Percentiles rank a stretch among this genome's conserved stretches.
Evolutionary conservation across 169 alveolate species (phyloP).

Genomic region (Ichthyophthirius multifiliis): DNA sequence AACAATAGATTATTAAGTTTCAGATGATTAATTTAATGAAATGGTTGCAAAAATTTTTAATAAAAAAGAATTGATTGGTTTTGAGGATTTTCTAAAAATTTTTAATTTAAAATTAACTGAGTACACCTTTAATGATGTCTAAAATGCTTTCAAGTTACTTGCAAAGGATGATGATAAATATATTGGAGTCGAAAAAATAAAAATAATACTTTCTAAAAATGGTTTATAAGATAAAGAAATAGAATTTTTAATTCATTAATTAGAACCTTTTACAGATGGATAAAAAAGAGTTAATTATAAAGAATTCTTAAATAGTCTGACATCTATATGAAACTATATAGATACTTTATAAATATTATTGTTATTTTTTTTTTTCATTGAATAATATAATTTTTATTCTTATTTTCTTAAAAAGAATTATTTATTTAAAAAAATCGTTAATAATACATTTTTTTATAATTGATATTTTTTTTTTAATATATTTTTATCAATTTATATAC

Average conservation of each 20-base stretch:
- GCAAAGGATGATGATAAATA: conserved; percentile 51
- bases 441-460: too few relatives aligned
- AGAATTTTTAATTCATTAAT: conserved; percentile 33
- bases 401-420: too few relatives aligned
- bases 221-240: conserved; percentile 30
- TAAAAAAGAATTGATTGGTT: conserved; percentile 33
- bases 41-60: conserved; percentile 40
- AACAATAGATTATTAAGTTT: conserved; percentile 37
- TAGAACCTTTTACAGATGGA: conserved; percentile 42
- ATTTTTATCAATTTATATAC: too few relatives aligned
- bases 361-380: too few relatives aligned
- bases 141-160: conserved; percentile 41
- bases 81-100: conserved; percentile 42
- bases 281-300: conserved; percentile 43
- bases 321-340: conserved; percentile 30
- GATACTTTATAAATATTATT: too few relatives aligned
- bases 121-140: conserved; percentile 37
- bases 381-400: too few relatives aligned
- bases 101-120: conserved; percentile 42
- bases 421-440: too few relatives aligned
- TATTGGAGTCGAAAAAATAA: conserved; percentile 34
- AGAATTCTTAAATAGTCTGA: conserved; percentile 24
- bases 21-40: conserved; percentile 42
- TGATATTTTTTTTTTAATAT: too few relatives aligned
- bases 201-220: conserved; percentile 29